Base-by-base conservation (phyloP, 2,329 filamentous ascomycete genomes). In the Paecilomyces variotii region DNA sequence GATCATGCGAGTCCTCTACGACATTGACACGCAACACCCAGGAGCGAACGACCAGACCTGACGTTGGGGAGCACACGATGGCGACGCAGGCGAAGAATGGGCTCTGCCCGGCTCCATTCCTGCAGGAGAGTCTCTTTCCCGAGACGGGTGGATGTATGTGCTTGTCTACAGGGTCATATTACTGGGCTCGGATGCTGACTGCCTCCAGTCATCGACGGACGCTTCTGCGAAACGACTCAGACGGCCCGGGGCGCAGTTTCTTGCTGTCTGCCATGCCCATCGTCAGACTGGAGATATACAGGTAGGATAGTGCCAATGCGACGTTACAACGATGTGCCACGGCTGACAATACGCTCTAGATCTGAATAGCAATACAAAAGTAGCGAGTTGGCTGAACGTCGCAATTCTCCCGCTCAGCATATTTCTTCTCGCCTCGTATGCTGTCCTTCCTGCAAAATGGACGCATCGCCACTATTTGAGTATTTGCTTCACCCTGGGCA, bases 391-490 rank as follows among this genome's bases (percentile, higher is more conserved):
- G 86, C 79, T 97, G 58, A 91, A 90, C 62, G 85, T 96, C 14
- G 84, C 81, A 9, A 86, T 90, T 57, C 81, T 91, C 50, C 75
- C 87, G 54, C 85, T 88, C 65, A 88, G 89, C 61, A 68, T 86
- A 14, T 93, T 94, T 68, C 79, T 97, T 58, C 78, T 97, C 14
- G 56, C 90, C 4, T 95, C 91, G 4, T 97, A 91, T 81, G 78
- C 85, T 2, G 80, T 88, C 12, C 79, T 99, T 25, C 92, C 94
- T 0, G 85, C 90, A 26, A 91, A 96, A 67, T 93, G 90, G 78
- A 97, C 94, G 5, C 86, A 91, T 69, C 86, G 92, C 56, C 94
- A 99, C 73, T 97, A 97, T 69, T 80, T 99, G 39, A 97, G 90
- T 70, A 88, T 97, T 63, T 94, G 91, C 71, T 79, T 97, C 56